These are phyloP conservation scores for Aphanomyces cochlioides DNA, from an alignment of 352 stramenopile genomes.

Conservation along the genomic window DNA sequence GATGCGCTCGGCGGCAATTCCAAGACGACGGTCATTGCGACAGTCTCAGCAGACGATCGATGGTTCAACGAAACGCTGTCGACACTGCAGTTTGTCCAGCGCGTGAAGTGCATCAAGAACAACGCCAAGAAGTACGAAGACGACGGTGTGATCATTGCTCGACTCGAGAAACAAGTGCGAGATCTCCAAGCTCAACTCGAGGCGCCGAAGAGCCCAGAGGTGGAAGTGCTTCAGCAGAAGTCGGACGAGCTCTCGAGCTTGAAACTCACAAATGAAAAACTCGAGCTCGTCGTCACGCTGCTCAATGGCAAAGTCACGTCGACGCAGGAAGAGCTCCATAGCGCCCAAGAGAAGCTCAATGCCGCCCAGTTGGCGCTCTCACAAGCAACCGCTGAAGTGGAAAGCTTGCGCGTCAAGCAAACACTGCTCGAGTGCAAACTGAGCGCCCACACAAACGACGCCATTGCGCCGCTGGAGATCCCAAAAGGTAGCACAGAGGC, in stretches of 20 bases:
- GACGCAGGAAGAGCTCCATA: constrained; percentile 8
- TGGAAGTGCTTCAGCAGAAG: constrained; percentile 43
- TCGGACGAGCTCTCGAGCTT: constrained; percentile 35
- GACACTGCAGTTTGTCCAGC: constrained; percentile 84
- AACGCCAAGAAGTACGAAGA: constrained; percentile 85
- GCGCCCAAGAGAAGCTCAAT: constrained; percentile 5
- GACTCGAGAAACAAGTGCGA: constrained; percentile 30
- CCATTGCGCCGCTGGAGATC: not conserved
- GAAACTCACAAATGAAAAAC: constrained; percentile 31
- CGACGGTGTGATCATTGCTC: constrained; percentile 13
- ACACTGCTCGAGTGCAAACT: constrained; percentile 8
- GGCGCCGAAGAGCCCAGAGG: constrained; percentile 35
- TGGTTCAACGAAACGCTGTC: constrained; percentile 84
- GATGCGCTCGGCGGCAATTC: constrained; percentile 83
- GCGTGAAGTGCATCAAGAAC: constrained; percentile 88
- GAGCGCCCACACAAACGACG: not conserved
- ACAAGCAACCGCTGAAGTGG: not conserved
- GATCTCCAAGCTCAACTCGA: constrained; percentile 14
- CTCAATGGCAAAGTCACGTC: not conserved
- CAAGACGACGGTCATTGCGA: constrained; percentile 81
- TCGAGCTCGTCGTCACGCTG: constrained; percentile 14
- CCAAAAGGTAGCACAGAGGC: not conserved
- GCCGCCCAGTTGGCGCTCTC: constrained; percentile 6
- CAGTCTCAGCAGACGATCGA: constrained; percentile 72
- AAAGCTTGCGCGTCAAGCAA: constrained; percentile 7